Evolutionary conservation across 768 basidiomycete genomes (phyloP).

Genomic region (Panaeolus cyanescens): DNA sequence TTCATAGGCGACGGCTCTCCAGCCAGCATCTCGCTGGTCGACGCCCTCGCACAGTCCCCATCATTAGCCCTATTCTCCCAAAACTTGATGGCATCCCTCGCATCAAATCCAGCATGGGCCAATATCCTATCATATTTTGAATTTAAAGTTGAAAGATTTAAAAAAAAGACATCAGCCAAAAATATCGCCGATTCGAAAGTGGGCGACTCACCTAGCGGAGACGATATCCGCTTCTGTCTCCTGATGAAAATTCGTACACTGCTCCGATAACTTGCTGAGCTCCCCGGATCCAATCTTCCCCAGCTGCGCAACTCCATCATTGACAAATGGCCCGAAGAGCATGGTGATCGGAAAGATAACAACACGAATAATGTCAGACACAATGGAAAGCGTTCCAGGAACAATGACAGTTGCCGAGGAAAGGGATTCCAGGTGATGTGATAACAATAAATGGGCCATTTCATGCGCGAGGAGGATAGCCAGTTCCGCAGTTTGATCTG

Average conservation of each 20-base stretch:
- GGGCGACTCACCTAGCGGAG: constrained; percentile 65
- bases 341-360: constrained; percentile 87
- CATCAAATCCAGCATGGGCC: constrained; percentile 90
- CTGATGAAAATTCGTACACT: constrained; percentile 79
- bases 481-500: constrained; percentile 84
- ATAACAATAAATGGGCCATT: constrained; percentile 86
- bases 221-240: constrained; percentile 95
- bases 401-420: constrained; percentile 82
- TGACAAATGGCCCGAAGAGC: constrained; percentile 93
- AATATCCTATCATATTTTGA: too few species aligned
- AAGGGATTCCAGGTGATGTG: constrained; percentile 91
- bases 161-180: constrained; percentile 2
- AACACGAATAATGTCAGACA: constrained; percentile 75
- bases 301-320: constrained; percentile 86
- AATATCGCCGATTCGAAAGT: not conserved
- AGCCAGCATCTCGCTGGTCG: constrained; percentile 3
- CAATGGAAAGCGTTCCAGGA: constrained; percentile 77
- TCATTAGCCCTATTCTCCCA: constrained; percentile 67
- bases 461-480: constrained; percentile 94
- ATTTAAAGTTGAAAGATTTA: constrained; percentile 4
- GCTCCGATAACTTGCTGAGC: constrained; percentile 67
- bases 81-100: constrained; percentile 76
- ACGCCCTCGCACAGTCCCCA: constrained; percentile 41
- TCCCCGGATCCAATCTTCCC: constrained; percentile 79
- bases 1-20: constrained; percentile 15